phyloP scores from a whole-genome alignment of 2,329 filamentous ascomycete genomes.

The Penicillium sp. region DNA sequence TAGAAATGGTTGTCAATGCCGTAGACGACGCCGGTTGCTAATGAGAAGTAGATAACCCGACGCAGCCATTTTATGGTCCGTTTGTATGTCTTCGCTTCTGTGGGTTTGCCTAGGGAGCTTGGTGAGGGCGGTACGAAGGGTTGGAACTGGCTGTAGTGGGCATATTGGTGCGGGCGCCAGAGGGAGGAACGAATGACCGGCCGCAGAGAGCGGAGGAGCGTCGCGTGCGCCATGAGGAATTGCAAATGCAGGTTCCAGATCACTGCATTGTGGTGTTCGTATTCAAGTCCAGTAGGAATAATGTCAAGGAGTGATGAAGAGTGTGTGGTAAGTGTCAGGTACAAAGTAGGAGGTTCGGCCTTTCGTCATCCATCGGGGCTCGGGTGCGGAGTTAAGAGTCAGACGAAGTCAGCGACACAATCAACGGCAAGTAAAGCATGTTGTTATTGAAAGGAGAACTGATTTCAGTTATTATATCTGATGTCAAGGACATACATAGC shows the following conservation, averaged over 20 bases:
- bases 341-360: slow-evolving; percentile 1
- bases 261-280: slow-evolving; percentile 15
- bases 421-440: too few species aligned
- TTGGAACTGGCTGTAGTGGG: slow-evolving; percentile 53
- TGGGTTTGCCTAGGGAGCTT: slow-evolving; percentile 70
- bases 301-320: background rate
- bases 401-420: background rate
- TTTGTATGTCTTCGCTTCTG: slow-evolving; percentile 67
- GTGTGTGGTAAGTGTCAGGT: background rate
- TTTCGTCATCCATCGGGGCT: slow-evolving; percentile 20
- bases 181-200: slow-evolving; percentile 10
- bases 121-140: slow-evolving; percentile 75
- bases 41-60: slow-evolving; percentile 63
- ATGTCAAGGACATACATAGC: background rate
- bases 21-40: slow-evolving; percentile 63
- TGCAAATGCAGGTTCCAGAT: background rate
- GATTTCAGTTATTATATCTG: background rate
- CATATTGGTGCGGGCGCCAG: slow-evolving; percentile 22
- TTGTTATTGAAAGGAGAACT: background rate
- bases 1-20: slow-evolving; percentile 71
- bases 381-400: slow-evolving; percentile 8
- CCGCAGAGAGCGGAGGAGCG: slow-evolving; percentile 21
- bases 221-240: slow-evolving; percentile 21
- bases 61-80: slow-evolving; percentile 74
- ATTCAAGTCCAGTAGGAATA: background rate